A percentile compares a stretch with the other conserved stretches of the same genome.
Conservation (phyloP, 805 yeast species). For the Kodamaea hsintzibuensis region DNA sequence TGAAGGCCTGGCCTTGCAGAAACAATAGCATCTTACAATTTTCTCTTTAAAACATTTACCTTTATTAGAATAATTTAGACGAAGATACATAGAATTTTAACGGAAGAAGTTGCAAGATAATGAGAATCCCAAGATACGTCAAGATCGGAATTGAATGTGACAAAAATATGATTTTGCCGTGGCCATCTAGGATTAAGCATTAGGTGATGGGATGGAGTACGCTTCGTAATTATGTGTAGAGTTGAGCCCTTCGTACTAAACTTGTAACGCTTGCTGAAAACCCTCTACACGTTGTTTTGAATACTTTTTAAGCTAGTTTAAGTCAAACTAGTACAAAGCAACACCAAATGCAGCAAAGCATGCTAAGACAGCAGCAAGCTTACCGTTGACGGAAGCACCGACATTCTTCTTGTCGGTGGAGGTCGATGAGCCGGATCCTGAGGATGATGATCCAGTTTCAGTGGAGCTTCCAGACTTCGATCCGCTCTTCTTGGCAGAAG, state of each 20-base stretch:
- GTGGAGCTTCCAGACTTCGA: slow-evolving; percentile 21
- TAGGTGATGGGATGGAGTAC: not conserved
- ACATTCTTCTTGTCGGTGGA: slow-evolving; percentile 24
- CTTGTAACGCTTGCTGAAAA: not conserved
- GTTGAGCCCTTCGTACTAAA: not conserved
- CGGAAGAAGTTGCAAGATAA: slow-evolving; percentile 1
- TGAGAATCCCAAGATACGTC: slow-evolving; percentile 2
- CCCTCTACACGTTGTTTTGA: not conserved
- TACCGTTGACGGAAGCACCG: slow-evolving; percentile 24
- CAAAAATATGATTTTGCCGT: not conserved
- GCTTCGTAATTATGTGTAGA: not conserved
- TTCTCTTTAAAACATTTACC: not conserved
- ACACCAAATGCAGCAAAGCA: slow-evolving; percentile 41
- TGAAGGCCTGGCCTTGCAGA: slow-evolving; percentile 4
- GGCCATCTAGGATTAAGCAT: slow-evolving; percentile 2
- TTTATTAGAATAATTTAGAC: slow-evolving; percentile 1
- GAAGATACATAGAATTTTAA: slow-evolving; percentile 1
- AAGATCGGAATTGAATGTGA: not conserved
- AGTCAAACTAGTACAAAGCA: slow-evolving; percentile 26
- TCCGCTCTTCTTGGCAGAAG: slow-evolving; percentile 37
- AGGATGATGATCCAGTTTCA: slow-evolving; percentile 25
- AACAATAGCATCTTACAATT: not conserved
- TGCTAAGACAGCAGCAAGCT: slow-evolving; percentile 30
- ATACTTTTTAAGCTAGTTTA: not conserved
- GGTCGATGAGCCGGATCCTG: slow-evolving; percentile 19